Conservation (phyloP, 2,329 filamentous ascomycete species). For the Ophiostoma angusticollis region DNA sequence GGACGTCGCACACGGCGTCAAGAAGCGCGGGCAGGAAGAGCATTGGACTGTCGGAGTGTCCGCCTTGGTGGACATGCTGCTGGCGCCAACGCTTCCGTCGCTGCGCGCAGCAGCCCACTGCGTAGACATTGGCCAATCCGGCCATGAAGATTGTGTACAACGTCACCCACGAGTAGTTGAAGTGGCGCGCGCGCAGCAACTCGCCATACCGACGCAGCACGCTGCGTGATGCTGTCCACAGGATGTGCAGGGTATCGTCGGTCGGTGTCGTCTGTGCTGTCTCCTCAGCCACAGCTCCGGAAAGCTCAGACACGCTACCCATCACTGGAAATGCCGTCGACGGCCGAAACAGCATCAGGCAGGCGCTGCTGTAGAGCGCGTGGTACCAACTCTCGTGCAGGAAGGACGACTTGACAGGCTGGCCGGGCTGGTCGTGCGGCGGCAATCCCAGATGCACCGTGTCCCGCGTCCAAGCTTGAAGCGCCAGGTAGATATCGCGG, state of each 20-base stretch:
- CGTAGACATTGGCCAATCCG: slow-evolving; percentile 13
- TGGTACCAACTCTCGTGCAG: slow-evolving; percentile 3
- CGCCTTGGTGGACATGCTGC: background rate
- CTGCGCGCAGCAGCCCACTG: slow-evolving; percentile 11
- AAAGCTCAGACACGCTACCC: background rate
- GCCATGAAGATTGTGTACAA: slow-evolving; percentile 15
- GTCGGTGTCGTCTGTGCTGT: background rate
- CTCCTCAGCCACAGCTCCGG: background rate
- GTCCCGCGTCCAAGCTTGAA: background rate
- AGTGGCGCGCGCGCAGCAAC: slow-evolving; percentile 7
- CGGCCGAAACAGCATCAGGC: slow-evolving; percentile 4
- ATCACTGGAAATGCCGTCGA: slow-evolving; percentile 2
- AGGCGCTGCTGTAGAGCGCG: background rate
- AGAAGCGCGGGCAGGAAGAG: slow-evolving; percentile 9
- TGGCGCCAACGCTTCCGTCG: background rate
- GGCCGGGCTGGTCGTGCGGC: background rate
- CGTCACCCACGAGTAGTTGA: slow-evolving; percentile 15
- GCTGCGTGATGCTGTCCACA: slow-evolving; percentile 1
- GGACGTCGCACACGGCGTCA: slow-evolving; percentile 9
- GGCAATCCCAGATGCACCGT: background rate
- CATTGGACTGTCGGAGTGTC: background rate
- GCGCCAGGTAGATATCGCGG: background rate
- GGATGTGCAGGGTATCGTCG: background rate
- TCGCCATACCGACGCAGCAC: slow-evolving; percentile 1
- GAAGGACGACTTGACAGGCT: background rate